These are phyloP conservation scores for Euphorbia celastroides DNA, from an alignment of 441 rosid genomes.

Conservation along the genomic window DNA sequence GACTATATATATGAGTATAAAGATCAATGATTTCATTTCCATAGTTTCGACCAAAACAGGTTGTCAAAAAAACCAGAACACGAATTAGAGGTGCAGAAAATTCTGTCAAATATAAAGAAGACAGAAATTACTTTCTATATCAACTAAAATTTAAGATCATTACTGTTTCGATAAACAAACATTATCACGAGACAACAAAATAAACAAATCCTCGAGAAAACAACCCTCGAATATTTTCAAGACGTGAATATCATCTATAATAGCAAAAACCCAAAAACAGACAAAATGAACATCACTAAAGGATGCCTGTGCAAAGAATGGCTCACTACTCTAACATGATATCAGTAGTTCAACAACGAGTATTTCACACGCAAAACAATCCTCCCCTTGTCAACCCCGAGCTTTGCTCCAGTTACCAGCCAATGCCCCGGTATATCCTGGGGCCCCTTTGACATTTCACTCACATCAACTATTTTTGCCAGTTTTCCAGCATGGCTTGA, in stretches of 20 bases:
- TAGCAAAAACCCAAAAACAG: slow-evolving; percentile 16
- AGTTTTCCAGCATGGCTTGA: slow-evolving; percentile 35
- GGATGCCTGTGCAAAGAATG: slow-evolving; percentile 64
- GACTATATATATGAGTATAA: no score
- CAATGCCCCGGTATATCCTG: slow-evolving; percentile 71
- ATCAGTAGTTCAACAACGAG: slow-evolving; percentile 59
- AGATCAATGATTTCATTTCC: background rate
- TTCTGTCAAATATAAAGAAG: background rate
- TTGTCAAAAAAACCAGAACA: background rate
- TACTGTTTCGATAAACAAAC: slow-evolving; percentile 12
- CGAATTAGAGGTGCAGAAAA: background rate
- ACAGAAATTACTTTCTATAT: background rate
- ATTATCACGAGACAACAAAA: background rate
- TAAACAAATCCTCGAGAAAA: slow-evolving; percentile 7
- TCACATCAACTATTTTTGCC: slow-evolving; percentile 46
- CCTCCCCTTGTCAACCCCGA: slow-evolving; percentile 64
- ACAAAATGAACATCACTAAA: slow-evolving; percentile 32
- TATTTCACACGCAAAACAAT: slow-evolving; percentile 57
- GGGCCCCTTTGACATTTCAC: slow-evolving; percentile 66
- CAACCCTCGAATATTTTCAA: slow-evolving; percentile 3
- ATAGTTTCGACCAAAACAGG: background rate
- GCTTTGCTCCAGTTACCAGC: slow-evolving; percentile 71
- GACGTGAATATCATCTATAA: slow-evolving; percentile 19
- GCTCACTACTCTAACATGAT: slow-evolving; percentile 29
- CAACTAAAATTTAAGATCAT: background rate